A percentile compares a stretch with the other conserved stretches of the same genome.
Conservation (phyloP, 345 rosid genomes). For the Lenwebbia sp. region DNA sequence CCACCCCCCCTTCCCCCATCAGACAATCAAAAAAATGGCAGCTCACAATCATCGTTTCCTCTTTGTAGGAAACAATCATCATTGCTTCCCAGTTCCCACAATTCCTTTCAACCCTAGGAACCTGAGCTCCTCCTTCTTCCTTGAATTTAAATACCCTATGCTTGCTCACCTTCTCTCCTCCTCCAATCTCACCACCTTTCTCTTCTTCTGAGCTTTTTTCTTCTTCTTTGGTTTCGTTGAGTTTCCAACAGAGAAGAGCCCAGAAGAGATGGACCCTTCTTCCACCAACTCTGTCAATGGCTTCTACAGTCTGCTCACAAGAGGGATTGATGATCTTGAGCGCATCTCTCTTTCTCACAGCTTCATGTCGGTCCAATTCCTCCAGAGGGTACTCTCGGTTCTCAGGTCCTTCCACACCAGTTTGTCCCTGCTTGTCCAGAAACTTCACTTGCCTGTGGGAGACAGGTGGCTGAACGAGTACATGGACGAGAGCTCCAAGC, state of each 20-base stretch:
- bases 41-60: conserved; percentile 81
- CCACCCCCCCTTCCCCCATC: conserved; percentile 21
- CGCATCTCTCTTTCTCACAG: conserved; percentile 44
- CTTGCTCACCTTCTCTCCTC: neutral
- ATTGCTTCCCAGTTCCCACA: conserved; percentile 61
- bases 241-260: neutral
- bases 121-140: conserved; percentile 48
- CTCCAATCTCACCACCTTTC: conserved; percentile 5
- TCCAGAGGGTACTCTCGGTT: conserved; percentile 62
- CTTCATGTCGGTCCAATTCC: conserved; percentile 83
- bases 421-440: conserved; percentile 69
- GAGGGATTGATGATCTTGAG: conserved; percentile 92
- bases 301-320: conserved; percentile 68
- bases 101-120: conserved; percentile 66
- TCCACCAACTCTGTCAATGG: conserved; percentile 72
- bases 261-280: conserved; percentile 50
- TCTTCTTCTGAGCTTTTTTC: neutral
- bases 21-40: conserved; percentile 55
- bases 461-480: conserved; percentile 98
- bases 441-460: conserved; percentile 84
- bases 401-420: conserved; percentile 80
- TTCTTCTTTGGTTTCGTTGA: neutral
- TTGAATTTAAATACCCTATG: conserved; percentile 7
- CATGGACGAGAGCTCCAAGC: conserved; percentile 95
- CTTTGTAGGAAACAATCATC: conserved; percentile 86